A percentile compares a stretch with the other conserved stretches of the same genome.
Conservation (phyloP, 2,329 filamentous ascomycete genomes). For the Epichloe aotearoae region DNA sequence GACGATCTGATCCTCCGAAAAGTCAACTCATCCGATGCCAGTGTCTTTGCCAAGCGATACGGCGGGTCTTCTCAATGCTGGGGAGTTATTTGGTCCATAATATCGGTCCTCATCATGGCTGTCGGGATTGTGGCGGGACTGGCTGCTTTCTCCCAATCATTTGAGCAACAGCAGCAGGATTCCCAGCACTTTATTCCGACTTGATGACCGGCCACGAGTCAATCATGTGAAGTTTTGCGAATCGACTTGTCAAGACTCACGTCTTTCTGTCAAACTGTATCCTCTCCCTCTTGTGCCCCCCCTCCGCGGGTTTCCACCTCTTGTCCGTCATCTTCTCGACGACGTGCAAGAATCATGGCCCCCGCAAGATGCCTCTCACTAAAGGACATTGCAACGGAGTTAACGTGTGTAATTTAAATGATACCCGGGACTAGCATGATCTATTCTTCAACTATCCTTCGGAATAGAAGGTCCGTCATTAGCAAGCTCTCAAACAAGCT, state of each 20-base stretch:
- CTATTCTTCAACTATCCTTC: no score
- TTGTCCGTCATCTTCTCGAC: no score
- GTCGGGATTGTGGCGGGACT: constrained; percentile 62
- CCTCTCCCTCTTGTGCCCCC: no score
- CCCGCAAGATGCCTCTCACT: no score
- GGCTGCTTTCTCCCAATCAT: constrained; percentile 61
- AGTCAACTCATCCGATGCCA: constrained; percentile 68
- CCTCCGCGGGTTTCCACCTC: no score
- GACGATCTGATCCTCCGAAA: constrained; percentile 71
- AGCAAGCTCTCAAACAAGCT: no score
- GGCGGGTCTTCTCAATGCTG: constrained; percentile 71
- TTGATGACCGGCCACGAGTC: constrained; percentile 6
- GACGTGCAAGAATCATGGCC: no score
- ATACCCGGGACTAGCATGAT: not conserved
- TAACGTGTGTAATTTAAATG: not conserved
- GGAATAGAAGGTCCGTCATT: no score
- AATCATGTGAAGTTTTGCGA: no score
- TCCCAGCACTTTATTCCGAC: constrained; percentile 52
- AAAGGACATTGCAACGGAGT: not conserved
- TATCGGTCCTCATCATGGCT: constrained; percentile 60
- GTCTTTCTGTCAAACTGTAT: no score
- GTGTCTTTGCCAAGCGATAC: constrained; percentile 65
- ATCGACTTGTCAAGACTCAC: not conserved
- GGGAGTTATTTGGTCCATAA: constrained; percentile 65
- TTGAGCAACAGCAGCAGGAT: constrained; percentile 53